Percentiles rank a stretch among this genome's conserved stretches.
These are phyloP conservation scores for Pseudocercospora cruenta DNA, from an alignment of 2,329 filamentous ascomycete species.

Conservation along the genomic window DNA sequence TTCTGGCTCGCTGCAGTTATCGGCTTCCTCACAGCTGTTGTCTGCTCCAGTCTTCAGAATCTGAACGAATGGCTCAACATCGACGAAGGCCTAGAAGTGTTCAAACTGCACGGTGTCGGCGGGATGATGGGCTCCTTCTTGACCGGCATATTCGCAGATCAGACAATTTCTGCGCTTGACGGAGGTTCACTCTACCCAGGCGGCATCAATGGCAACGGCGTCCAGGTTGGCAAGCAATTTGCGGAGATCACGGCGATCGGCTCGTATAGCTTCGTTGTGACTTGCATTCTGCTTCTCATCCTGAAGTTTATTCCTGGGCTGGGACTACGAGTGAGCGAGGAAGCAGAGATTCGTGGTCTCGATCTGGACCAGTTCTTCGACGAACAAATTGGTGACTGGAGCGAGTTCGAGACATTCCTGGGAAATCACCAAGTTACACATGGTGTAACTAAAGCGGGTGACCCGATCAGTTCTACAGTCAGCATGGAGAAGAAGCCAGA, in stretches of 20 bases:
- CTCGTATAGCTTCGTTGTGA: slow-evolving; percentile 57
- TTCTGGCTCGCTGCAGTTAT: slow-evolving; percentile 53
- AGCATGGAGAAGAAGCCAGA: slow-evolving; percentile 15
- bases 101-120: slow-evolving; percentile 62
- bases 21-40: slow-evolving; percentile 58
- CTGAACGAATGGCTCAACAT: slow-evolving; percentile 59
- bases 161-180: slow-evolving; percentile 54
- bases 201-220: slow-evolving; percentile 58
- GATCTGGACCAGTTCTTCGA: slow-evolving; percentile 61
- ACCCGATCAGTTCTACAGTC: slow-evolving; percentile 21
- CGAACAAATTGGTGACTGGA: slow-evolving; percentile 54
- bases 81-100: slow-evolving; percentile 63
- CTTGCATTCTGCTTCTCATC: slow-evolving; percentile 55
- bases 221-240: slow-evolving; percentile 60
- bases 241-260: slow-evolving; percentile 60
- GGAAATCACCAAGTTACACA: slow-evolving; percentile 27
- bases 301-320: slow-evolving; percentile 60
- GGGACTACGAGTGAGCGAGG: slow-evolving; percentile 58
- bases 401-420: slow-evolving; percentile 29
- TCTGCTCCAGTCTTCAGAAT: slow-evolving; percentile 55
- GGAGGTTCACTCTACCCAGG: slow-evolving; percentile 54
- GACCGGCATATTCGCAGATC: slow-evolving; percentile 60
- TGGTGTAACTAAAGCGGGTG: slow-evolving; percentile 27
- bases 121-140: slow-evolving; percentile 62
- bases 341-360: slow-evolving; percentile 59